These are phyloP conservation scores for Kodamaea fukazawae DNA, from an alignment of 805 yeast species.

Conservation along the genomic window DNA sequence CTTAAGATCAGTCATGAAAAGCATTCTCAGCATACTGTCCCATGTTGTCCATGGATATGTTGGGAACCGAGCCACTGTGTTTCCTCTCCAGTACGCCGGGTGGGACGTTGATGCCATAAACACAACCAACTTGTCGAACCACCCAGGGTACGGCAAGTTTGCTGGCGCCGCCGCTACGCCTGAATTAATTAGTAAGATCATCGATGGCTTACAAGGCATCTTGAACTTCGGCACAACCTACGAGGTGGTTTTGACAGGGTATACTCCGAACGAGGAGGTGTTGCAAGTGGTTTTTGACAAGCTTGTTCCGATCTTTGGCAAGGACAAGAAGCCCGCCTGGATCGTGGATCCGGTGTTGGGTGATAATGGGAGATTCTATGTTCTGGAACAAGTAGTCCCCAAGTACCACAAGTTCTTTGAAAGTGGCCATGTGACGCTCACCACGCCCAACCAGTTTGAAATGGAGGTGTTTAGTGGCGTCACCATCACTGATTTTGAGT, in stretches of 20 bases:
- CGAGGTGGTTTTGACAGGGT: conserved; percentile 75
- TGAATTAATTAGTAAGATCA: conserved; percentile 46
- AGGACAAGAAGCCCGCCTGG: conserved; percentile 42
- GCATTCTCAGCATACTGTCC: conserved; percentile 53
- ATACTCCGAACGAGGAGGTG: conserved; percentile 62
- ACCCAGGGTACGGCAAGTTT: conserved; percentile 80
- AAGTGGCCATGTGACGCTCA: conserved; percentile 44
- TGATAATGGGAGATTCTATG: conserved; percentile 82
- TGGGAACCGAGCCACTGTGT: conserved; percentile 87
- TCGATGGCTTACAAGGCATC: conserved; percentile 53
- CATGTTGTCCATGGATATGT: conserved; percentile 97
- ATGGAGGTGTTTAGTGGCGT: conserved; percentile 56
- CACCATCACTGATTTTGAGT: conserved; percentile 35
- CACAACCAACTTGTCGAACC: conserved; percentile 87
- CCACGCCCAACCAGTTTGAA: conserved; percentile 77
- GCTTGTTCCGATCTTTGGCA: conserved; percentile 32
- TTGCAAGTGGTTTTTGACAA: conserved; percentile 47
- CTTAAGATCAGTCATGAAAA: conserved; percentile 1
- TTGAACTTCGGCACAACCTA: conserved; percentile 42
- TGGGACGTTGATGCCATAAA: conserved; percentile 93
- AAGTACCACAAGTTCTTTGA: conserved; percentile 48
- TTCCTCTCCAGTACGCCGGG: conserved; percentile 80
- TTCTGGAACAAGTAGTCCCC: conserved; percentile 53
- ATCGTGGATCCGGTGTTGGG: conserved; percentile 91
- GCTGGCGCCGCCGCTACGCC: conserved; percentile 54